A percentile compares a stretch with the other conserved stretches of the same genome.
Conservation (phyloP, 2,329 filamentous ascomycete species). For the Helotiales sp. region DNA sequence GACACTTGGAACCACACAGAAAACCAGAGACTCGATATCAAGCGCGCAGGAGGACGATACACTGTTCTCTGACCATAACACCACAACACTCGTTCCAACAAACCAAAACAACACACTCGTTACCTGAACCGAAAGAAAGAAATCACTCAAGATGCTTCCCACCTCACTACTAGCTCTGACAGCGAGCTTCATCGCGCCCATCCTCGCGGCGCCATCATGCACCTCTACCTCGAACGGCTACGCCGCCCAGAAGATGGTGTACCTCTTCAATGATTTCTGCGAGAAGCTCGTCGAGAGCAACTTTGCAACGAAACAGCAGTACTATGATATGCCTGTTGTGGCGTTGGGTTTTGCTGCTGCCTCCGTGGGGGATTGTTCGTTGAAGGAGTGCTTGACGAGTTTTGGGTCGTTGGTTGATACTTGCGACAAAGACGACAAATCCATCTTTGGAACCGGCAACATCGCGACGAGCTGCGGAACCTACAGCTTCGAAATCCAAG, state of each 20-base stretch:
- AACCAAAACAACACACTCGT: background rate
- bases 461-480: slow-evolving; percentile 11
- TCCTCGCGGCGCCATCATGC: slow-evolving; percentile 8
- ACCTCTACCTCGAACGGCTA: slow-evolving; percentile 2
- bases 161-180: slow-evolving; percentile 16
- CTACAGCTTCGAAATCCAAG: slow-evolving; percentile 15
- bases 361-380: slow-evolving; percentile 2
- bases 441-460: slow-evolving; percentile 16
- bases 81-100: background rate
- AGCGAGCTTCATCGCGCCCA: slow-evolving; percentile 13
- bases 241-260: slow-evolving; percentile 13
- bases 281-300: background rate
- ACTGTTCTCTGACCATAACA: slow-evolving; percentile 3
- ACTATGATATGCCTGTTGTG: slow-evolving; percentile 16
- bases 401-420: slow-evolving; percentile 13
- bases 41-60: background rate
- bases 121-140: background rate
- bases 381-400: slow-evolving; percentile 13
- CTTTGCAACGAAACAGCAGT: slow-evolving; percentile 9
- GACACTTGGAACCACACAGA: background rate
- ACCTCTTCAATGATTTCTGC: slow-evolving; percentile 22
- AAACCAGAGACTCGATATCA: slow-evolving; percentile 3
- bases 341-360: slow-evolving; percentile 10
- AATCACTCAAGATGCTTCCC: slow-evolving; percentile 12
- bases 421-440: slow-evolving; percentile 10